Evolutionary conservation across 2,329 filamentous ascomycete genomes (phyloP), one percentile per base, ranked within the genome.

Genomic region (Sphaerulina vaccinii): DNA sequence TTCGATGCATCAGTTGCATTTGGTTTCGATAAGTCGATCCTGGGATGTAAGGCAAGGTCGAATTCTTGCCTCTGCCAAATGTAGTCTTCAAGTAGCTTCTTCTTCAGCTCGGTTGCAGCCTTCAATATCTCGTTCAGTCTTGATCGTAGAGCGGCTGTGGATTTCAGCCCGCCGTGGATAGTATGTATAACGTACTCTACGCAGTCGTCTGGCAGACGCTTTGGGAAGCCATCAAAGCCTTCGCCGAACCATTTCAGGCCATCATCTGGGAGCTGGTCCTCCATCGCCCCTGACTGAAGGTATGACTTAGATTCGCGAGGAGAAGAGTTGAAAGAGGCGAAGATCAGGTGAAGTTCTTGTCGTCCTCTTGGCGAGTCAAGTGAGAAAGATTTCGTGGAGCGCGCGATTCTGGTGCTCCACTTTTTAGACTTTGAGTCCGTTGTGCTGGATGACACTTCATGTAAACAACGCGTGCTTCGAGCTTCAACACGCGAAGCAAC

Each of bases 1-100:
- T 52, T 29, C n/a, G 44, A 29, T 18, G 21, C 23, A 23, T 51
- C 41, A 3, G 48, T 43, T 13, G 29, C 18, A 19, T 43, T 40
- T 29, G 48, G n/a, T 19, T 50, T 44, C 6, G 47, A 23, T 2
- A 56, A 40, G 11, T 60, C 59, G n/a, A 60, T 39, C 13, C 86
- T 63, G 76, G 76, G 76, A 37, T 73, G 67, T 23, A 83, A 69
- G 15, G 86, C 81, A 5, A 96, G 73, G n/a, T 77, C 79, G 57
- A 99, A 91, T 0, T 77, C 73, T 47, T 96, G 90, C 10, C 90
- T 83, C 68, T 99, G 93, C 93, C 93, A 99, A 56, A 99, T 95
- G 63, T 96, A 96, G 55, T 88, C 85, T 60, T 82, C 85, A n/a
- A 92, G 77, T 6, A 90, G 72, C 2, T 78, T 75, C 37, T 82